Base-by-base conservation (phyloP, 768 basidiomycete genomes). In the Gymnopilus dilepis region DNA sequence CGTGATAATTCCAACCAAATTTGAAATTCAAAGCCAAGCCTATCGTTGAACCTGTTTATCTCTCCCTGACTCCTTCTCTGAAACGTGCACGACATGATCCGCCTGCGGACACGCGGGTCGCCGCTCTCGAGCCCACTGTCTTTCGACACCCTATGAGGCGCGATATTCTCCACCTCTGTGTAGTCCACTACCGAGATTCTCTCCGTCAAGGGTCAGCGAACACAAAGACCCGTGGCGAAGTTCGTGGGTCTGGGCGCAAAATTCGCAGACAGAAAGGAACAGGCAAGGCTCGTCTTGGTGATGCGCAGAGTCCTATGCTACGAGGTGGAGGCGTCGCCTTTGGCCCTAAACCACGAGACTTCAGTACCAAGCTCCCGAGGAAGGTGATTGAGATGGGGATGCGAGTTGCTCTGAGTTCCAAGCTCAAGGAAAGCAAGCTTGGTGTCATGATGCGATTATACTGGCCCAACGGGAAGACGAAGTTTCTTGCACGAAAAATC, bases 361-460 rank as follows among this genome's bases (percentile, higher is more conserved):
- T 96, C 74, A 87, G 91, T 68, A 95, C 94, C 19, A 90, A 92
- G 65, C 84, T 99, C 37, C 92, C 93, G n/a, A 85, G 93, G 64
- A 98, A 98, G 76, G 91, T 97, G 66, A 84, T 94, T 41, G 82
- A 92, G 68, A 91, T 98, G 87, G 97, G 96, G 9, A 89, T 98
- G 86, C 85, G 92, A 21, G 90, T 95, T 53, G 95, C 94, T 2
- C 75, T 99, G 45, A 94, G 93, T 65, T 83, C 86, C 42, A 94
- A 95, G 74, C 79, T 97, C 70, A 84, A 84, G 67, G 90, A 94
- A 63, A 83, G 85, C 41, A 76, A 83, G 42, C 78, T 99, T 13
- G 88, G 91, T 50, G 82, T 98, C 56, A 90, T 97, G 68, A 82
- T 85, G 59, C 83, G 80, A 64, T 75, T 93, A 64, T 83, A 84